Evolutionary conservation across 208 protist genomes (phyloP), one percentile per base, ranked within the genome.

Genomic region (Strigomonas oncopelti): DNA sequence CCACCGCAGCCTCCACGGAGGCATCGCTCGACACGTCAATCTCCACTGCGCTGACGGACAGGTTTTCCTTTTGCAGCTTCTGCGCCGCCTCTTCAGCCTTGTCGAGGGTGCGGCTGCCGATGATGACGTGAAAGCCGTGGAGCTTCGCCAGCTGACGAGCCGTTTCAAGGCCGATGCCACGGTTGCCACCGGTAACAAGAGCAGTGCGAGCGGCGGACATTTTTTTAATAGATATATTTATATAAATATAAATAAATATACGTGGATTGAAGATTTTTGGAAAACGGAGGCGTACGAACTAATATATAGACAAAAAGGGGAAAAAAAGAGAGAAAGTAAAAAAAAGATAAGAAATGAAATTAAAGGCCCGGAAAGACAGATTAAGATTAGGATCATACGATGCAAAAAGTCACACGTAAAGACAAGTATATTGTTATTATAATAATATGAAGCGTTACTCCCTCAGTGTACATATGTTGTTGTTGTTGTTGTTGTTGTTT

Each of bases 101-200:
- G 11, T 48, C 61, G 13, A 65, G 61, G 53, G 75, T 76, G 38
- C 87, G 81, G 18, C 71, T 77, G 46, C 83, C 87, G 34, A 97
- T 63, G n/a, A 94, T 72, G 4, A 94, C 85, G 46, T 77, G 45
- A 61, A 83, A 84, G 60, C 60, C 86, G 65, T 52, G 11, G 18
- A 86, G 64, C 70, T 80, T 85, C 36, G 60, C 80, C 61, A 88
- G 71, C 64, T 81, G 77, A 24, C 65, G 72, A 0, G 84, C 85
- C 11, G 80, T 90, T 61, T 91, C 82, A 20, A 88, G 62, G 32
- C 90, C 90, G 61, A 97, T 89, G 8, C 90, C 92, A 52, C 83
- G 82, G 74, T 91, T 93, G n/a, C 62, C 85, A 28, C 90, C 92
- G 20, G 86, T 90, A 54, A 97, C 83, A 42, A 92, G 60, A 55